Evolutionary conservation across 2,329 filamentous ascomycete species (phyloP).

Genomic region (Xylariaceae sp.): DNA sequence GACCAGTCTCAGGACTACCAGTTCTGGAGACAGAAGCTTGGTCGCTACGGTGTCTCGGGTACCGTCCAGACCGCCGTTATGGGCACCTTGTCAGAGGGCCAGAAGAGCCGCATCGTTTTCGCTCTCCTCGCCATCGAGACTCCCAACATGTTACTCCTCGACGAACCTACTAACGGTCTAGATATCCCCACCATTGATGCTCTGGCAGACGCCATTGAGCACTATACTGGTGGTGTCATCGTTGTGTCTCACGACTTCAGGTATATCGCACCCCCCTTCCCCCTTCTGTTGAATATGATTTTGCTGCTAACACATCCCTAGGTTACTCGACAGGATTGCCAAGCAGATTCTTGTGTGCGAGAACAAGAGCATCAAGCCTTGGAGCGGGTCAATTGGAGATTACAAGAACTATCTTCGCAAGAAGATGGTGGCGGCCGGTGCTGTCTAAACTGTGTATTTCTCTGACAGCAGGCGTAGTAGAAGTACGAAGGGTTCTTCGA

Average conservation of each 20-base stretch:
- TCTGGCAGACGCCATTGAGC: conserved; percentile 95
- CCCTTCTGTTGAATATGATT: neutral
- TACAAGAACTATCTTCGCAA: conserved; percentile 99
- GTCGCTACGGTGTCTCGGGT: conserved; percentile 87
- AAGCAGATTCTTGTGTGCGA: conserved; percentile 99
- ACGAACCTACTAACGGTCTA: conserved; percentile 98
- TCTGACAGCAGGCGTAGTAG: no score
- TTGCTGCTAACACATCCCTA: conserved; percentile 34
- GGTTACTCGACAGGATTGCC: conserved; percentile 97
- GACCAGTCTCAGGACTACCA: conserved; percentile 94
- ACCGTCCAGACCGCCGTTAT: conserved; percentile 95
- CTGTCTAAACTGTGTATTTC: conserved; percentile 58
- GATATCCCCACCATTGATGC: conserved; percentile 99
- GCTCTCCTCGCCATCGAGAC: conserved; percentile 90
- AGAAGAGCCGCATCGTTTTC: conserved; percentile 98
- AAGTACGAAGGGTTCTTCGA: no score
- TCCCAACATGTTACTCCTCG: conserved; percentile 95
- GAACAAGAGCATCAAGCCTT: conserved; percentile 87
- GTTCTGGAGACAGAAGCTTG: conserved; percentile 98
- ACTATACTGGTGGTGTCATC: conserved; percentile 92
- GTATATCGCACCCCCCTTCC: conserved; percentile 43
- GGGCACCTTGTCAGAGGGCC: conserved; percentile 95
- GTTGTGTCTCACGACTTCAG: conserved; percentile 99
- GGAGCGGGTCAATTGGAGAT: conserved; percentile 83
- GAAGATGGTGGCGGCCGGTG: conserved; percentile 91